These are phyloP conservation scores for Phylloboletellus chloephorus DNA, from an alignment of 1,284 basidiomycete species.

Conservation along the genomic window DNA sequence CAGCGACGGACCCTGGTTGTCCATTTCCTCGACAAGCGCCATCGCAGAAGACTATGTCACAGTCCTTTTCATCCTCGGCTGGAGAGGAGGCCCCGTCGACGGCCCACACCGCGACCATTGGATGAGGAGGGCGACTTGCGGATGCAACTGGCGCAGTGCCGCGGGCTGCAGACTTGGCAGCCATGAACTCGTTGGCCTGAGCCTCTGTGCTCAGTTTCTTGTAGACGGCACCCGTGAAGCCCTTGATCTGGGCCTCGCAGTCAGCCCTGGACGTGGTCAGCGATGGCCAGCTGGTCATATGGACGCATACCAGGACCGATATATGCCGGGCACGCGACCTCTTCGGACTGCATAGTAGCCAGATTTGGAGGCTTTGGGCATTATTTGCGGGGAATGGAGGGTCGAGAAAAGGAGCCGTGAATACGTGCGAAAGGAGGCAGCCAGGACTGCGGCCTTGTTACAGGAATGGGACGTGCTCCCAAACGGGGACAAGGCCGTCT, in stretches of 20 bases:
- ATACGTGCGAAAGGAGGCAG: no score
- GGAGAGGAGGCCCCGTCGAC: background rate
- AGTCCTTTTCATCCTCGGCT: conserved; percentile 17
- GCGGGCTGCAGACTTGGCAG: conserved; percentile 10
- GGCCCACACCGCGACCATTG: no score
- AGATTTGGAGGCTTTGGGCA: conserved; percentile 32
- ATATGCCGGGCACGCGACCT: conserved; percentile 37
- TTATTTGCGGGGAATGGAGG: conserved; percentile 10
- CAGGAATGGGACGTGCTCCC: conserved; percentile 11
- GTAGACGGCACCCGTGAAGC: conserved; percentile 51
- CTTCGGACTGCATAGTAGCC: conserved; percentile 39
- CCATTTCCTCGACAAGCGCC: conserved; percentile 81
- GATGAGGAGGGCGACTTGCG: background rate
- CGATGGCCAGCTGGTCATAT: conserved; percentile 1
- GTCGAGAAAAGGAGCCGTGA: background rate
- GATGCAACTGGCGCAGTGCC: conserved; percentile 1
- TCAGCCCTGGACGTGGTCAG: conserved; percentile 24
- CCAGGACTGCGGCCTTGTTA: conserved; percentile 8
- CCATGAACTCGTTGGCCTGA: conserved; percentile 47
- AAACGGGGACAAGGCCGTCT: conserved; percentile 17
- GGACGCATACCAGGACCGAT: conserved; percentile 35
- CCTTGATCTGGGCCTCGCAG: conserved; percentile 49
- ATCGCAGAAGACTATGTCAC: conserved; percentile 65
- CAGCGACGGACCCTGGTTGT: conserved; percentile 50
- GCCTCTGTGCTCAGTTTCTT: conserved; percentile 53